Percentiles rank a stretch among this genome's conserved stretches.
Evolutionary conservation across 1,139 yeast species (phyloP).

Genomic region (Hansenula lynferdii): DNA sequence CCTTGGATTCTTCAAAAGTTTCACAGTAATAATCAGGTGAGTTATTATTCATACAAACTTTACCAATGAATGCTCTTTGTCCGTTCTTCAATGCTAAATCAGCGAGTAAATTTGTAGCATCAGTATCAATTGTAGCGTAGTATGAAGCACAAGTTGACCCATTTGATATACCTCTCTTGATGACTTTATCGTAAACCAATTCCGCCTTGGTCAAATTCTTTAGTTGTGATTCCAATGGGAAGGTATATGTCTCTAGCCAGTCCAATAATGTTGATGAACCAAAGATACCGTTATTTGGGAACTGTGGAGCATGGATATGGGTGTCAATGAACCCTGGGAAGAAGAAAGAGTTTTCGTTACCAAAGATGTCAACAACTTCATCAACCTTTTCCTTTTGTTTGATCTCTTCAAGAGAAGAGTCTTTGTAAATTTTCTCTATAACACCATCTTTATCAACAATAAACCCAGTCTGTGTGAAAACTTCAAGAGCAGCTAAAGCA

Average conservation of each 20-base stretch:
- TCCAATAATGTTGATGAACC: constrained; percentile 81
- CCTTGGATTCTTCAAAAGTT: constrained; percentile 50
- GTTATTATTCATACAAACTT: constrained; percentile 85
- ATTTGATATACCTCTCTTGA: constrained; percentile 57
- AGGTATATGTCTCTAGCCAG: constrained; percentile 85
- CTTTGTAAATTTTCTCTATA: constrained; percentile 36
- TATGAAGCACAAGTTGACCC: constrained; percentile 95
- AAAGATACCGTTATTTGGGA: constrained; percentile 90
- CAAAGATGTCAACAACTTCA: constrained; percentile 24
- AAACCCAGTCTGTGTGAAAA: constrained; percentile 41
- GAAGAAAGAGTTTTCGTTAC: constrained; percentile 45
- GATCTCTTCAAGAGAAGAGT: constrained; percentile 10
- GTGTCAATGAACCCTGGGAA: constrained; percentile 95
- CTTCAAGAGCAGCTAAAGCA: constrained; percentile 39
- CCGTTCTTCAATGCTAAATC: constrained; percentile 61
- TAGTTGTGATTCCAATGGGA: constrained; percentile 72
- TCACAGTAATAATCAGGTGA: constrained; percentile 71
- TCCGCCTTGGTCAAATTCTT: constrained; percentile 49
- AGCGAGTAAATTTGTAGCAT: constrained; percentile 72
- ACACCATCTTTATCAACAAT: constrained; percentile 49
- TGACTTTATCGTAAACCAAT: constrained; percentile 58
- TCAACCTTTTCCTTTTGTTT: constrained; percentile 3
- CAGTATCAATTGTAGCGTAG: constrained; percentile 81
- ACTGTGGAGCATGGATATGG: constrained; percentile 95
- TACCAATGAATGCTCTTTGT: constrained; percentile 88